Evolutionary conservation across 164 flowering plant species (phyloP).

Genomic region (Vitis rupestris): DNA sequence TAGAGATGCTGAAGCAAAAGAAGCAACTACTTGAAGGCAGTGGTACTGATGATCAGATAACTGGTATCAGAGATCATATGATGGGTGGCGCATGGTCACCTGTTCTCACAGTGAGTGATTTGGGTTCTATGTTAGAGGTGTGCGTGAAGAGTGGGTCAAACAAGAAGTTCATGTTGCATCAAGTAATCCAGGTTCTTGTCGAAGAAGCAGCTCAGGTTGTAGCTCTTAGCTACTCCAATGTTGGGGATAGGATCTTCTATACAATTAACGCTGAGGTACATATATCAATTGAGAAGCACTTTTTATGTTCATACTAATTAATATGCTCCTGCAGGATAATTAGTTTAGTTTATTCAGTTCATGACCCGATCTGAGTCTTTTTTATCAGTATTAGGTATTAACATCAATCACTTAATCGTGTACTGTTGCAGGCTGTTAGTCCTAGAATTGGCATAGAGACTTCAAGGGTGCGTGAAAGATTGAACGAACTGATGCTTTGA

Average conservation of each 20-base stretch:
- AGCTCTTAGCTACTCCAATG: background rate
- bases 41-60: no score
- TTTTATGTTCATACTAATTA: background rate
- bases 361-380: background rate
- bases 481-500: background rate
- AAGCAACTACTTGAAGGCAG: no score
- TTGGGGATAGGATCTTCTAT: conserved; percentile 9
- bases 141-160: conserved; percentile 2
- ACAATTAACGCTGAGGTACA: conserved; percentile 11
- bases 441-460: conserved; percentile 10
- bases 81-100: no score
- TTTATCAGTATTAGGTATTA: background rate
- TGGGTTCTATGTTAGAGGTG: background rate
- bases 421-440: conserved; percentile 4
- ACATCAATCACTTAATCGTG: no score
- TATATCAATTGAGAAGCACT: background rate
- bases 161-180: conserved; percentile 8
- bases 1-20: no score
- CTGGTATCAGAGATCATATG: no score
- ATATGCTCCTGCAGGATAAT: no score
- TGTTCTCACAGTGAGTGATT: background rate
- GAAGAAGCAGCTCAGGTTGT: conserved; percentile 18
- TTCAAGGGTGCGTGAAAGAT: conserved; percentile 11
- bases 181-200: conserved; percentile 12
- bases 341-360: no score